These are phyloP conservation scores for Onygenales sp. DNA, from an alignment of 2,329 filamentous ascomycete genomes.

Conservation along the genomic window DNA sequence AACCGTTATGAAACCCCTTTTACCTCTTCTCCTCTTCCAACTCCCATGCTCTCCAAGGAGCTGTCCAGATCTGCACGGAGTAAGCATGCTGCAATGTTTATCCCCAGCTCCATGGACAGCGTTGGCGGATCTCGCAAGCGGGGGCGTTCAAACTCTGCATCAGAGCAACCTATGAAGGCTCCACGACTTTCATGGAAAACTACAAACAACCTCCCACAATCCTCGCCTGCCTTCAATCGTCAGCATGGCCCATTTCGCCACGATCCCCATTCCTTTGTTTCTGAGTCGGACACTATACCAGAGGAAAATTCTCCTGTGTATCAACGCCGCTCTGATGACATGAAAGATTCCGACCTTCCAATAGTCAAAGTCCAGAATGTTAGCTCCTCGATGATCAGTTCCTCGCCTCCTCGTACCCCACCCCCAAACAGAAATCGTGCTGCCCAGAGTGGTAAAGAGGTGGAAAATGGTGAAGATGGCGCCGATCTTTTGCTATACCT, in stretches of 20 bases:
- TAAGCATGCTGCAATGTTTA: constrained; percentile 35
- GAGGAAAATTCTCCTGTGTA: constrained; percentile 24
- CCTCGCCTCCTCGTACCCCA: constrained; percentile 82
- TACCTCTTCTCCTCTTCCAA: constrained; percentile 78
- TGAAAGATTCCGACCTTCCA: constrained; percentile 75
- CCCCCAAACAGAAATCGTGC: constrained; percentile 48
- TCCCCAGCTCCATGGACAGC: constrained; percentile 32
- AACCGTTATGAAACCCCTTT: constrained; percentile 40
- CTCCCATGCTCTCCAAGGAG: constrained; percentile 75
- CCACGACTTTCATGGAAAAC: constrained; percentile 64
- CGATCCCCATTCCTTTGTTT: constrained; percentile 64
- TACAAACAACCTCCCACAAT: constrained; percentile 67
- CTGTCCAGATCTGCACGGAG: constrained; percentile 48
- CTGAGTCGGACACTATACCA: constrained; percentile 59
- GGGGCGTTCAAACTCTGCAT: constrained; percentile 54
- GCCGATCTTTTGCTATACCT: constrained; percentile 74
- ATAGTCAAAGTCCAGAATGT: constrained; percentile 33
- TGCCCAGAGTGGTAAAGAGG: constrained; percentile 41
- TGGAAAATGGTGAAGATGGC: constrained; percentile 60
- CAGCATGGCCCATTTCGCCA: constrained; percentile 67
- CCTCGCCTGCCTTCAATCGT: constrained; percentile 72
- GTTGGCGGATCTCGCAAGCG: constrained; percentile 54
- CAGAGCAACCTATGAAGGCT: constrained; percentile 48
- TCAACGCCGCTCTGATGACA: constrained; percentile 49
- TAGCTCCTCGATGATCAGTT: constrained; percentile 48